Evolutionary conservation across 176 grass and related monocot genomes (phyloP).

Genomic region (Alloteropsis semialata): DNA sequence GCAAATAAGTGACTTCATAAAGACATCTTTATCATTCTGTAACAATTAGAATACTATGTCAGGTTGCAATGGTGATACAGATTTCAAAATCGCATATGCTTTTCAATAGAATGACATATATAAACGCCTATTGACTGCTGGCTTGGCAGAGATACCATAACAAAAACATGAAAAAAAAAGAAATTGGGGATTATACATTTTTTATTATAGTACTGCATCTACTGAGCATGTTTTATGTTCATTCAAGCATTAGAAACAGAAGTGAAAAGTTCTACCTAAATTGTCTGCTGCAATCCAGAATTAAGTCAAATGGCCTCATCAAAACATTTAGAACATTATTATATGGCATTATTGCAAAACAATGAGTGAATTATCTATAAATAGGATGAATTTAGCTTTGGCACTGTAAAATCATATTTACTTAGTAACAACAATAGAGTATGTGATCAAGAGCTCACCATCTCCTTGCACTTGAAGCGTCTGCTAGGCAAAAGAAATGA

Average conservation of each 20-base stretch:
- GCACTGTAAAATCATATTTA: not conserved
- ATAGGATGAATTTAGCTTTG: conserved; percentile 2
- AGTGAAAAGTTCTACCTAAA: not conserved
- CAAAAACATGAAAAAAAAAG: conserved; percentile 12
- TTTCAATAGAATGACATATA: not conserved
- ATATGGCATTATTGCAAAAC: not conserved
- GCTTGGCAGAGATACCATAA: conserved; percentile 3
- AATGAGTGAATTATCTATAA: not conserved
- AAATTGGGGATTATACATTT: conserved; percentile 3
- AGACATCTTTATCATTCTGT: conserved; percentile 78
- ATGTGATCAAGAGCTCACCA: conserved; percentile 59
- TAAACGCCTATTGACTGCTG: not conserved
- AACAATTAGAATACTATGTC: conserved; percentile 26
- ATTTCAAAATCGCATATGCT: not conserved
- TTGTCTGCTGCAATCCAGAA: not conserved
- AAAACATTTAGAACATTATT: not conserved
- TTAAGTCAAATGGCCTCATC: not conserved
- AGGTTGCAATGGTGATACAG: conserved; percentile 3
- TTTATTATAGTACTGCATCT: conserved; percentile 17
- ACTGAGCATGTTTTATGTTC: not conserved
- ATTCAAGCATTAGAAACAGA: conserved; percentile 12
- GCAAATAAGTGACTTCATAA: conserved; percentile 98
- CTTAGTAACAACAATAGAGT: conserved; percentile 12
- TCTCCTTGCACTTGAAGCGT: conserved; percentile 86
- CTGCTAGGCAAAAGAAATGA: conserved; percentile 73